A percentile compares a stretch with the other conserved stretches of the same genome.
Evolutionary conservation across 1,284 basidiomycete species (phyloP).

Genomic region (Moniliophthora roreri): DNA sequence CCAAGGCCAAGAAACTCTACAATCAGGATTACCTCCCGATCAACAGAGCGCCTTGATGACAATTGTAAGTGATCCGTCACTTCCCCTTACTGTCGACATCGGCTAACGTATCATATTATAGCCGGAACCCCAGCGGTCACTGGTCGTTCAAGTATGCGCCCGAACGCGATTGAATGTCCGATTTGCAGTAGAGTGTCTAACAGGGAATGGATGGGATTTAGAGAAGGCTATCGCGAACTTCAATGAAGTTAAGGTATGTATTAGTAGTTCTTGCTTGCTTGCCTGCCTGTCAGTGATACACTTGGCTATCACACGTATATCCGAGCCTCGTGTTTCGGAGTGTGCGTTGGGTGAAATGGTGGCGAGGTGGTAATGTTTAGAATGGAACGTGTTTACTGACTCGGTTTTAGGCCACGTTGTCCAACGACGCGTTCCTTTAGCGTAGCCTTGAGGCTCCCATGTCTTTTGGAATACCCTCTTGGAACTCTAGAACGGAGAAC

Average conservation of each 20-base stretch:
- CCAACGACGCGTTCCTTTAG: constrained; percentile 44
- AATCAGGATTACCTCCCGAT: constrained; percentile 38
- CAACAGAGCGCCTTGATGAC: constrained; percentile 50
- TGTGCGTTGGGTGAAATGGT: neutral
- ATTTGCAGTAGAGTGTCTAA: constrained; percentile 80
- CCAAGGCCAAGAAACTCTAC: constrained; percentile 19
- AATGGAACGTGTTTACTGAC: neutral
- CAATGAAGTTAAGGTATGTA: constrained; percentile 73
- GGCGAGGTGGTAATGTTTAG: constrained; percentile 1
- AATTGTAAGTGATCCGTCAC: constrained; percentile 47
- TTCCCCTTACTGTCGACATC: constrained; percentile 7
- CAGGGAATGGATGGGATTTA: constrained; percentile 80
- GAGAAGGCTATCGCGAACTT: constrained; percentile 79
- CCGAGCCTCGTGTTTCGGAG: neutral
- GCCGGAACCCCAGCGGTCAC: constrained; percentile 66
- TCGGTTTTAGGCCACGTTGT: constrained; percentile 33
- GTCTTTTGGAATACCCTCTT: too few relatives aligned
- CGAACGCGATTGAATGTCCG: constrained; percentile 75
- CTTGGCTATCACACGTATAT: neutral
- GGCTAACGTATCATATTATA: constrained; percentile 26
- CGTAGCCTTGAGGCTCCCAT: too few relatives aligned
- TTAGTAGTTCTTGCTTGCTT: neutral
- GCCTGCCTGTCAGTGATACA: neutral
- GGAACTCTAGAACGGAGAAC: too few relatives aligned
- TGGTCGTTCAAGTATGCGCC: constrained; percentile 67